A percentile compares a stretch with the other conserved stretches of the same genome.
Evolutionary conservation across 2,329 filamentous ascomycete species (phyloP).

Genomic region (Xylariaceae sp.): DNA sequence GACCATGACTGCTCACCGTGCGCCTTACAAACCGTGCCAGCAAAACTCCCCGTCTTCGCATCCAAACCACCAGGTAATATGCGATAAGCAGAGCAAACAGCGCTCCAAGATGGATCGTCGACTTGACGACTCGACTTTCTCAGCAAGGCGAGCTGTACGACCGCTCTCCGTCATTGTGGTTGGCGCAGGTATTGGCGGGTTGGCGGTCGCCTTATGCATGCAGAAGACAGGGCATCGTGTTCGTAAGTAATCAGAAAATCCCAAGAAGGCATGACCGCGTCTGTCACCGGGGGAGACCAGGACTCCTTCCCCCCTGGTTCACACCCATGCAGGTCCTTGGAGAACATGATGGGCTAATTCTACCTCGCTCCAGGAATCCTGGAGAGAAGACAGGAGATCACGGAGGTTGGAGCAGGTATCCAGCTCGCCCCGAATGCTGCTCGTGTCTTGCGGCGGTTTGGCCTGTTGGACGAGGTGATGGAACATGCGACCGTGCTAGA

Average conservation of each 20-base stretch:
- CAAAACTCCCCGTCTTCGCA: not conserved
- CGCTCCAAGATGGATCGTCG: conserved; percentile 5
- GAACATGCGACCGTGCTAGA: conserved; percentile 22
- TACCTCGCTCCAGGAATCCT: conserved; percentile 23
- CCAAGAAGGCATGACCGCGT: too few species aligned
- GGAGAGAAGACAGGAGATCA: conserved; percentile 33
- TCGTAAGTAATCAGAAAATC: conserved; percentile 1
- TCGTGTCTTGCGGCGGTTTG: conserved; percentile 31
- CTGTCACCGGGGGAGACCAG: too few species aligned
- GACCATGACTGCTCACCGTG: too few species aligned
- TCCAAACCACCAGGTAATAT: not conserved
- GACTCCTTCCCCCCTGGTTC: too few species aligned
- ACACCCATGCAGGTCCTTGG: not conserved
- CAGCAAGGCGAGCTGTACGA: conserved; percentile 12
- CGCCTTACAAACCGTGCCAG: not conserved
- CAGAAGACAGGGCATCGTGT: conserved; percentile 22
- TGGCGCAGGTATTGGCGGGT: conserved; percentile 40
- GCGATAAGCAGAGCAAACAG: not conserved
- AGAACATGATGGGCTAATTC: conserved; percentile 15
- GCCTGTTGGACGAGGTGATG: conserved; percentile 24
- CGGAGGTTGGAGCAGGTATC: conserved; percentile 37
- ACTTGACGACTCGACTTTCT: conserved; percentile 6
- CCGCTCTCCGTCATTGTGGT: conserved; percentile 29
- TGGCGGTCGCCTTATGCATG: conserved; percentile 37
- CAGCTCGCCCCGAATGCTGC: conserved; percentile 35